Evolutionary conservation across 805 yeast genomes (phyloP).

Genomic region (Cyberlindnera saturnus): DNA sequence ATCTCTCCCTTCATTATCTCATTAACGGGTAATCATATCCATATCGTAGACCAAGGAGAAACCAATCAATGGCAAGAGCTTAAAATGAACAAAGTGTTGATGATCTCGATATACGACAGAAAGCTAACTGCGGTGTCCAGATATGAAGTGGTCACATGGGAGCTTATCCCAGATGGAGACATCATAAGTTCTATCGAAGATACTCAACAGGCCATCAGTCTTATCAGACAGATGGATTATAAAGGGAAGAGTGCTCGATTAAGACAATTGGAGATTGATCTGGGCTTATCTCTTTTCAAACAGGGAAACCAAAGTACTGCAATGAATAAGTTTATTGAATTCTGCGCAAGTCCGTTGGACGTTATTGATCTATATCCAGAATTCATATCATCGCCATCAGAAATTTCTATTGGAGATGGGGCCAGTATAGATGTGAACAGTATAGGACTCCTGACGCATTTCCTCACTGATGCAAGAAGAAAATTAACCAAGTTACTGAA

Average conservation of each 20-base stretch:
- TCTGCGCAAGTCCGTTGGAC: conserved; percentile 52
- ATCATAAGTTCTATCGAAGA: conserved; percentile 5
- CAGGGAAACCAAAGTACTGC: conserved; percentile 29
- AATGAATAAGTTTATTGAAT: conserved; percentile 40
- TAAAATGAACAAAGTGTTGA: neutral
- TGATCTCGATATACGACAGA: neutral
- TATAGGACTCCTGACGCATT: conserved; percentile 27
- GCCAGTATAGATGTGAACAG: conserved; percentile 1
- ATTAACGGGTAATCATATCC: conserved; percentile 10
- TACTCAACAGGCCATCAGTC: conserved; percentile 27
- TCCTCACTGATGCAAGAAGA: conserved; percentile 44
- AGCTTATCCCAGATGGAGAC: conserved; percentile 1
- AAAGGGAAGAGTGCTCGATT: conserved; percentile 29
- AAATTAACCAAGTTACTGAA: conserved; percentile 29
- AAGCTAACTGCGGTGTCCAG: conserved; percentile 2
- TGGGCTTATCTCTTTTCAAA: conserved; percentile 30
- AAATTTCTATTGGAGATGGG: neutral
- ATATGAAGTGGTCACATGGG: conserved; percentile 1
- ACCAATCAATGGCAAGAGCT: conserved; percentile 3
- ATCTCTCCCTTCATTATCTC: conserved; percentile 8
- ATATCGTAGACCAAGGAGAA: conserved; percentile 2
- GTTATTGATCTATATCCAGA: conserved; percentile 44
- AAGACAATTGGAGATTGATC: conserved; percentile 37
- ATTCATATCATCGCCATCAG: conserved; percentile 19
- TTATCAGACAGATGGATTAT: conserved; percentile 30